These are phyloP conservation scores for Xylaria polymorpha DNA, from an alignment of 2,329 filamentous ascomycete species.

Conservation along the genomic window DNA sequence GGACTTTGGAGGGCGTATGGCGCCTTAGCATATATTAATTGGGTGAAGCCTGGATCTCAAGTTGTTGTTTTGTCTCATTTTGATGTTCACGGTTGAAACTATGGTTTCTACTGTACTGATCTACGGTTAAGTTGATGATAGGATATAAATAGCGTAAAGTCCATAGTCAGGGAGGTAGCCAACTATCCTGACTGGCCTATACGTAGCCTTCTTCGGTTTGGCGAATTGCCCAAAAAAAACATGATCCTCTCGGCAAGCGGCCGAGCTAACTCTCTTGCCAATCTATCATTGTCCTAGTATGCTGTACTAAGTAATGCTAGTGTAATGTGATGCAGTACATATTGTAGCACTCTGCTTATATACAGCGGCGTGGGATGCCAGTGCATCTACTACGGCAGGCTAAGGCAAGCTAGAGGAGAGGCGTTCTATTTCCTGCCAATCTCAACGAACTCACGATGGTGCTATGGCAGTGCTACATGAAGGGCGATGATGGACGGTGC, in stretches of 20 bases:
- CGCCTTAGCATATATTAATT: slow-evolving; percentile 22
- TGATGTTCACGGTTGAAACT: background rate
- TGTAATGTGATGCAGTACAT: slow-evolving; percentile 17
- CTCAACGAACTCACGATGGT: slow-evolving; percentile 22
- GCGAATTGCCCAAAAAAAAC: background rate
- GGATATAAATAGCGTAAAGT: slow-evolving; percentile 15
- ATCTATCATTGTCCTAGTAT: slow-evolving; percentile 10
- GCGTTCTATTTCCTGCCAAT: slow-evolving; percentile 24
- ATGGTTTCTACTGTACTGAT: background rate
- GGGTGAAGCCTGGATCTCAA: background rate
- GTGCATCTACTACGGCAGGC: slow-evolving; percentile 10
- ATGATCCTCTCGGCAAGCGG: slow-evolving; percentile 10
- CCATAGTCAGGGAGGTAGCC: background rate
- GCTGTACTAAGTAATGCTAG: background rate
- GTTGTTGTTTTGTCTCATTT: background rate
- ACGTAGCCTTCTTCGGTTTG: background rate
- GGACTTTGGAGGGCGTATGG: slow-evolving; percentile 23
- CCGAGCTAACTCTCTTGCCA: slow-evolving; percentile 3
- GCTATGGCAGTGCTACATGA: slow-evolving; percentile 30
- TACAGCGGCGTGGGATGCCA: slow-evolving; percentile 30
- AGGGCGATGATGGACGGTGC: slow-evolving; percentile 21
- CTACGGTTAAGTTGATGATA: background rate
- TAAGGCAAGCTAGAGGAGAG: slow-evolving; percentile 27
- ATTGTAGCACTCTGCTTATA: slow-evolving; percentile 24
- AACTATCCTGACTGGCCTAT: background rate